Evolutionary conservation across 805 yeast genomes (phyloP), one percentile per base, ranked within the genome.

Genomic region (Barnettozyma californica): DNA sequence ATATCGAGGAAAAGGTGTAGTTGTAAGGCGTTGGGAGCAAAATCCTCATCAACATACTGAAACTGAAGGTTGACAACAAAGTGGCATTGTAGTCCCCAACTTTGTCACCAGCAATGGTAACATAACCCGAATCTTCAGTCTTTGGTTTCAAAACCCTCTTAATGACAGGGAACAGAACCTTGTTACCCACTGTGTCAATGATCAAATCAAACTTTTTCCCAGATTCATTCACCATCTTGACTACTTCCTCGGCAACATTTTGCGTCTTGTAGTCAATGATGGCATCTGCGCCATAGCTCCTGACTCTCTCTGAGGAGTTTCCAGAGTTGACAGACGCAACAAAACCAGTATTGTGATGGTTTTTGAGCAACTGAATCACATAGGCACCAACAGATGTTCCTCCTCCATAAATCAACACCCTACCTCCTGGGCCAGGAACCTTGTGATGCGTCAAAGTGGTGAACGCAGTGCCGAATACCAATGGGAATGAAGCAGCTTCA

Each of bases 141-240:
- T 68, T 68, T 34, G 77, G 72, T 55, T 77, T 76, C 53, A 85
- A 65, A 20, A 71, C 68, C 36, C 67, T 55, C 5, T 66, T 57
- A 47, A 77, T 68, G 13, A 71, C 61, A 3, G 68, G 61, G 46
- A 80, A 70, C 19, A 82, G 72, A 18, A 74, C 77, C 25, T 61
- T 61, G 47, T 76, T 78, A 35, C 95, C 91, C 45, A 77, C 79
- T 46, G 83, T 73, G 66, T 87, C 95, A n/a, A n/a, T n/a, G n/a
- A n/a, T n/a, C n/a, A n/a, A n/a, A n/a, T n/a, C n/a, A n/a, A n/a
- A n/a, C n/a, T 74, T 68, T 43, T 75, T 72, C 43, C 68, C 64
- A n/a, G 59, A 53, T 25, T 58, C 56, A 11, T 47, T 31, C 8
- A 49, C 40, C 42, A 58, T 44, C 48, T 61, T 48, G 49, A 71